Percentiles rank a stretch among this genome's conserved stretches.
Evolutionary conservation across 2,329 filamentous ascomycete species (phyloP).

Genomic region (Didymella lethalis): DNA sequence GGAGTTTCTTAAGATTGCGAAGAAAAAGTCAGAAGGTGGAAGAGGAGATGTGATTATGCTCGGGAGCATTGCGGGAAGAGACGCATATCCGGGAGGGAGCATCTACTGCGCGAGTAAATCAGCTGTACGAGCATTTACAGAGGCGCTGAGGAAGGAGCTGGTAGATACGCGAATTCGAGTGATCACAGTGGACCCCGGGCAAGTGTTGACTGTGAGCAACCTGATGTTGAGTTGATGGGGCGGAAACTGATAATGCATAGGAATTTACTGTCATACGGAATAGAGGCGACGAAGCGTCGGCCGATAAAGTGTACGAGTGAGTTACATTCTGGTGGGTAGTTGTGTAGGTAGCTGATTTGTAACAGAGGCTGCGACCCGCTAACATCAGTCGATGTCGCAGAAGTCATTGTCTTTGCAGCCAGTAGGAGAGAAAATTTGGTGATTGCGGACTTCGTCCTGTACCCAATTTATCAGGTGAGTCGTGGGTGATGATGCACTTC

Average conservation of each 20-base stretch:
- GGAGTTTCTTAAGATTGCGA: constrained; percentile 81
- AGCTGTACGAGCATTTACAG: constrained; percentile 83
- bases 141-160: constrained; percentile 80
- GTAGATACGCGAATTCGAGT: constrained; percentile 79
- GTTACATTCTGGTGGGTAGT: not conserved
- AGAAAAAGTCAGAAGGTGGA: constrained; percentile 71
- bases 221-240: not conserved
- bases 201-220: constrained; percentile 74
- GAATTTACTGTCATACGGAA: constrained; percentile 88
- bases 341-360: constrained; percentile 10
- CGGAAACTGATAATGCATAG: constrained; percentile 7
- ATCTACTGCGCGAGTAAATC: constrained; percentile 88
- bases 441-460: constrained; percentile 81
- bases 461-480: constrained; percentile 82
- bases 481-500: not conserved
- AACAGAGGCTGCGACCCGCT: constrained; percentile 70
- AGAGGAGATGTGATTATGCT: constrained; percentile 93
- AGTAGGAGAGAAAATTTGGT: constrained; percentile 86
- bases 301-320: constrained; percentile 80
- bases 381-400: constrained; percentile 88
- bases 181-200: constrained; percentile 86
- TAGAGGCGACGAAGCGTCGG: constrained; percentile 83
- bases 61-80: constrained; percentile 84
- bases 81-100: constrained; percentile 80
- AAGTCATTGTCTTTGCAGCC: constrained; percentile 83